These are phyloP conservation scores for Sclerotinia borealis DNA, from an alignment of 2,329 filamentous ascomycete species.

Conservation along the genomic window DNA sequence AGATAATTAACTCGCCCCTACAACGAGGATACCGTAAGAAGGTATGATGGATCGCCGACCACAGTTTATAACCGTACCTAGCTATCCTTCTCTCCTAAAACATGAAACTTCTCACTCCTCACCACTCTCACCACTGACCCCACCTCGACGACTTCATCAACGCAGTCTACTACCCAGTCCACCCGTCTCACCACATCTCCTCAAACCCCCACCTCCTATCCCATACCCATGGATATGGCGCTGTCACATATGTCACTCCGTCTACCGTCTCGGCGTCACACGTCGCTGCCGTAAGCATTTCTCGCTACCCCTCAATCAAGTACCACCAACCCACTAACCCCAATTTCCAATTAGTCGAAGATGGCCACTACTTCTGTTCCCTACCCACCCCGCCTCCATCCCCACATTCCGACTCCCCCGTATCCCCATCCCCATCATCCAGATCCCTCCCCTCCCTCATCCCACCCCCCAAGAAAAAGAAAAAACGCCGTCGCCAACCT, in stretches of 20 bases:
- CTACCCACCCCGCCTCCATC: conserved; percentile 8
- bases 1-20: neutral
- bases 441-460: neutral
- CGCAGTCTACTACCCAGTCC: conserved; percentile 9
- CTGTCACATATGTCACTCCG: conserved; percentile 30
- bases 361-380: conserved; percentile 23
- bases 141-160: conserved; percentile 8
- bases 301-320: neutral
- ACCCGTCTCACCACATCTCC: neutral
- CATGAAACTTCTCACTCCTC: conserved; percentile 1
- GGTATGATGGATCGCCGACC: conserved; percentile 7
- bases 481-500: conserved; percentile 1
- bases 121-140: conserved; percentile 8
- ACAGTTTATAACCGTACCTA: neutral
- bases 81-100: neutral
- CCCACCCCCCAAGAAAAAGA: neutral
- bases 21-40: neutral
- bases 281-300: conserved; percentile 28
- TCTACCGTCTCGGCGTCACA: conserved; percentile 32
- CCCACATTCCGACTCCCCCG: neutral
- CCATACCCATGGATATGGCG: conserved; percentile 34
- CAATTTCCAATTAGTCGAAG: conserved; percentile 16
- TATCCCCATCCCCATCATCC: neutral
- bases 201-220: conserved; percentile 24
- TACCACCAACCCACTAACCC: neutral